Evolutionary conservation across 73 alveolate species (phyloP), one percentile per base, ranked within the genome.

Genomic region (Paramecium bursaria): DNA sequence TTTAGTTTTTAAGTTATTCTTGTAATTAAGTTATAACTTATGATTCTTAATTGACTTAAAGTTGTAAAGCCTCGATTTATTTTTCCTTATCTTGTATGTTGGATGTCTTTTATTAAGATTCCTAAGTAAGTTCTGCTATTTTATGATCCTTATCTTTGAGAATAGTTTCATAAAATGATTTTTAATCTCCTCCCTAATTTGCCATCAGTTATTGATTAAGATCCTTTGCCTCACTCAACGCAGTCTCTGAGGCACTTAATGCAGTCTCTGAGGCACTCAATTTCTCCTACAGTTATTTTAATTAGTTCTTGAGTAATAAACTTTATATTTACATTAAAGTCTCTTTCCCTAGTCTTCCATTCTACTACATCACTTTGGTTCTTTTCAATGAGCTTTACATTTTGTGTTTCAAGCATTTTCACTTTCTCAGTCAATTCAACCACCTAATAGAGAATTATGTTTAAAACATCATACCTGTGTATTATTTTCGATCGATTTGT

Each of bases 321-420:
- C n/a, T 2, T 10, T 1, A 30, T 17, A 13, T 27, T 57, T 57
- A 57, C 76, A 10, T 57, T 57, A 15, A 27, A 57, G 27, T 57
- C 76, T 2, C 11, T 48, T 57, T 57, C 76, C n/a, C 14, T 57
- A 11, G 76, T 57, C 26, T 57, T 57, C 76, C 76, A 57, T 3
- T 57, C 76, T 2, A 57, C 76, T 1, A 57, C 76, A 57, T 57
- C 76, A 30, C 76, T 57, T 21, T 57, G 33, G 33, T 57, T 57
- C 33, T 57, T 57, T 21, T 57, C 76, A 1, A 57, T 23, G 14
- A 57, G 17, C 33, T 57, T 57, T 4, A 30, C 49, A 30, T 57
- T 57, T 30, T 57, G n/a, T 7, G 76, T 57, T 57, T 57, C 76
- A 6, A 57, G 14, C 51, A 27, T 27, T 31, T 57, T 57, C 3